phyloP scores from a whole-genome alignment of 495 filamentous ascomycete genomes.

The Bombardia bombarda region DNA sequence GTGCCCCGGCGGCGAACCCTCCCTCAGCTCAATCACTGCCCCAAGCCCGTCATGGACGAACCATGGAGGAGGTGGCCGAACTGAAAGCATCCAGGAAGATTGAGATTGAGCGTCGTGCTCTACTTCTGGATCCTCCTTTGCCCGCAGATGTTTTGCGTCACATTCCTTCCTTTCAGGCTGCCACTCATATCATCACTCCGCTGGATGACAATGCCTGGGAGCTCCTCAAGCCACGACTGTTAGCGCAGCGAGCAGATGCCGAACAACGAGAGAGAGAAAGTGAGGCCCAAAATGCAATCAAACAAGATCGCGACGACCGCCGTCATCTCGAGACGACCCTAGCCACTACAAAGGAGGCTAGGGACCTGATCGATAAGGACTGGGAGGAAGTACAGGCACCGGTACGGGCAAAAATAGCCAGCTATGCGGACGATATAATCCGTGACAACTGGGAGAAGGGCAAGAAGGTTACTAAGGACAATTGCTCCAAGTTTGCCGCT shows the following conservation, averaged over 20 bases:
- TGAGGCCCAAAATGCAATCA: slow-evolving; percentile 27
- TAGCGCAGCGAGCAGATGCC: slow-evolving; percentile 52
- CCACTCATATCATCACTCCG: slow-evolving; percentile 55
- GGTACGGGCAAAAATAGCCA: slow-evolving; percentile 48
- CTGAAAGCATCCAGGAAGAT: slow-evolving; percentile 50
- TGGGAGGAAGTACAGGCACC: slow-evolving; percentile 64
- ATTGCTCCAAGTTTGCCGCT: slow-evolving; percentile 54
- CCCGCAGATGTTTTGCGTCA: slow-evolving; percentile 48
- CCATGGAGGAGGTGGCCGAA: slow-evolving; percentile 39
- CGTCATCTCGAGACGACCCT: slow-evolving; percentile 17
- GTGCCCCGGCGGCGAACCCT: background rate
- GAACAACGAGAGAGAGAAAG: slow-evolving; percentile 45
- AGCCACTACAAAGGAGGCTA: slow-evolving; percentile 42
- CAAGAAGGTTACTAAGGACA: slow-evolving; percentile 48
- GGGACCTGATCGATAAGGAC: slow-evolving; percentile 51
- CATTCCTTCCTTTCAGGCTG: slow-evolving; percentile 62
- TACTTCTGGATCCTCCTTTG: slow-evolving; percentile 54
- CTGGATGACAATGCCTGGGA: slow-evolving; percentile 60
- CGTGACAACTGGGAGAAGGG: slow-evolving; percentile 49
- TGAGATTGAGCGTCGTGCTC: slow-evolving; percentile 62
- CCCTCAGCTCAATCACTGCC: slow-evolving; percentile 1
- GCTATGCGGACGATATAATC: slow-evolving; percentile 58
- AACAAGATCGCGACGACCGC: slow-evolving; percentile 26
- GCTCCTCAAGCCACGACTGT: slow-evolving; percentile 53
- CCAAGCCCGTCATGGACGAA: slow-evolving; percentile 26